Evolutionary conservation across 371 early-diverging fungal genomes (phyloP), one percentile per base, ranked within the genome.

Genomic region (Zychaea mexicana): DNA sequence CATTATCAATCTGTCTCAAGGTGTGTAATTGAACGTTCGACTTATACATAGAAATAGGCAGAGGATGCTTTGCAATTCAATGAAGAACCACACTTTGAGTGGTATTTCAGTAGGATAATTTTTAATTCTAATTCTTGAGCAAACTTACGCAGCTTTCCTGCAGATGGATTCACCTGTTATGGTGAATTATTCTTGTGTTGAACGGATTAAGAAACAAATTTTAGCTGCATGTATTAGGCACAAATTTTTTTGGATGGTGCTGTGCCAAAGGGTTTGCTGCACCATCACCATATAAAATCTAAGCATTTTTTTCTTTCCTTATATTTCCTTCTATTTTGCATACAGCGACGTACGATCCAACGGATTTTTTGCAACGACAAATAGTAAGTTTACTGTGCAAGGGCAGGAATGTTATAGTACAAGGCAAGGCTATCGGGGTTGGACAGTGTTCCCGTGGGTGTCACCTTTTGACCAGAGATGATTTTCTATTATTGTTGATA

Each of bases 371-470:
- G 33, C 8, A 33, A 12, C 8, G 33, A 33, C 8, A 33, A 12
- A 12, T 13, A 13, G 4, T 15, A 0, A 17, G 10, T 56, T 60
- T 65, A 78, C 59, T 79, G 77, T 39, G 61, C 70, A 52, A 88
- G 69, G 60, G 74, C 88, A 28, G 91, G 88, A 53, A 92, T 87
- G 65, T 82, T 66, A 69, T 88, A 86, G 70, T 91, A 96, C 38
- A 93, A 81, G 17, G 84, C 78, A 39, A 96, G 79, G 61, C 90
- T 87, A 52, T 97, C 93, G 5, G 96, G 96, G 72, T 98, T 98
- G 32, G 85, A 89, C 54, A 98, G 76, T 0, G 93, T 90, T 13
- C 88, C 90, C 19, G 84, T 81, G 15, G 94, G 87, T 13, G 85
- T 77, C 17, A 94, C 85, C 17, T 80, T 92, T 66, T 90, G 81